These are phyloP conservation scores for Arctostaphylos glauca DNA, from an alignment of 148 eudicot genomes.

Conservation along the genomic window DNA sequence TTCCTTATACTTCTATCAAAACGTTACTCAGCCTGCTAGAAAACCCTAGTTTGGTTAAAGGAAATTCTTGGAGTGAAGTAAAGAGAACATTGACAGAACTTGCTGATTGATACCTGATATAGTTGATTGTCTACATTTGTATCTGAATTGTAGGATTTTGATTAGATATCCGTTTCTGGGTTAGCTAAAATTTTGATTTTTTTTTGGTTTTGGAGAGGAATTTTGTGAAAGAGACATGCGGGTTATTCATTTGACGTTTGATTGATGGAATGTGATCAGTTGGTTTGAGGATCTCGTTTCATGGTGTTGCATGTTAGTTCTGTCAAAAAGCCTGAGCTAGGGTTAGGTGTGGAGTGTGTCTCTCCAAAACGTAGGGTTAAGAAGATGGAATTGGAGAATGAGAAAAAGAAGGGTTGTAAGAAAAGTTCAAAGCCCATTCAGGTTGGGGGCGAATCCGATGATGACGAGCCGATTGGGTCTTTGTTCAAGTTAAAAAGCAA, in stretches of 20 bases:
- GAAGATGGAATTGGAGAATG: conserved; percentile 55
- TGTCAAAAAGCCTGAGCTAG: conserved; percentile 27
- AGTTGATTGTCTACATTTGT: conserved; percentile 5
- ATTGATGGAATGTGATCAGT: conserved; percentile 18
- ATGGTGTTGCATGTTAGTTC: conserved; percentile 8
- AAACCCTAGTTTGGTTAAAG: not conserved
- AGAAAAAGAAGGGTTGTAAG: conserved; percentile 51
- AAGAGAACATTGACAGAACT: conserved; percentile 8
- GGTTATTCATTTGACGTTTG: not conserved
- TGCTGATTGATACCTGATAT: conserved; percentile 5
- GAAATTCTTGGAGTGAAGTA: not conserved
- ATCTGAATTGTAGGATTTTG: conserved; percentile 10
- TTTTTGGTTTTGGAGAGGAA: not conserved
- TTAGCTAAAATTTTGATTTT: not conserved
- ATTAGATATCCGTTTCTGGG: not conserved
- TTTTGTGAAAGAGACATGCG: not conserved
- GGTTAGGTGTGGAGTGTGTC: conserved; percentile 28
- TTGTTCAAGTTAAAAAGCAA: conserved; percentile 65
- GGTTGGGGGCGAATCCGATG: conserved; percentile 56
- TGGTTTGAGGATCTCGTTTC: conserved; percentile 3
- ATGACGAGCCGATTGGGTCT: conserved; percentile 80
- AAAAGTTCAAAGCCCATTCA: conserved; percentile 47
- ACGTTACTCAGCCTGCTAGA: not conserved
- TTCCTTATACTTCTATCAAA: not conserved
- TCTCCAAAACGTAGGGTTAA: conserved; percentile 24